phyloP scores from a whole-genome alignment of 2,329 filamentous ascomycete species.

The Monosporascus cannonballus region DNA sequence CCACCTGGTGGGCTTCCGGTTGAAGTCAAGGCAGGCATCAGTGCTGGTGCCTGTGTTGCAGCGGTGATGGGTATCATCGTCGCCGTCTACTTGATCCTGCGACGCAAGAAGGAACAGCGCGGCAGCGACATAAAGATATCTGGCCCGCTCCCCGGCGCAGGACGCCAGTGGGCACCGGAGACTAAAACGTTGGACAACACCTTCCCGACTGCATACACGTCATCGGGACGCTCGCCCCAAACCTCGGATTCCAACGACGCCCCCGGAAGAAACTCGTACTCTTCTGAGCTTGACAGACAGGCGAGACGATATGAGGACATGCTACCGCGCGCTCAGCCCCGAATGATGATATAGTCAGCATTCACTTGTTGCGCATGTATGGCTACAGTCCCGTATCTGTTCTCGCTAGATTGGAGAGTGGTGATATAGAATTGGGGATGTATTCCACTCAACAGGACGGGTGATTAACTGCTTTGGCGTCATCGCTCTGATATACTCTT shows the following conservation, averaged over 20 bases:
- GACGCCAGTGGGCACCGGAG: constrained; percentile 28
- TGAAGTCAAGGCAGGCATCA: constrained; percentile 43
- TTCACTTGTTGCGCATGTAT: background rate
- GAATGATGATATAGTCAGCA: constrained; percentile 23
- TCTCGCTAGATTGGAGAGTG: background rate
- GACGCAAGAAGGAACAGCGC: constrained; percentile 22
- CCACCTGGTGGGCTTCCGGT: constrained; percentile 28
- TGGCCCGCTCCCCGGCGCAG: constrained; percentile 42
- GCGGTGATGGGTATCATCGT: constrained; percentile 33
- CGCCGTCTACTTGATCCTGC: constrained; percentile 34
- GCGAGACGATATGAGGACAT: constrained; percentile 53
- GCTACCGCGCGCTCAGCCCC: constrained; percentile 45
- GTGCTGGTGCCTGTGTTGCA: constrained; percentile 38
- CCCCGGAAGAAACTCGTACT: constrained; percentile 11
- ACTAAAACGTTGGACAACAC: constrained; percentile 10
- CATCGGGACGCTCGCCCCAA: constrained; percentile 8
- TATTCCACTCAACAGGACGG: background rate
- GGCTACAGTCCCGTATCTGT: background rate
- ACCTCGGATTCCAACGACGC: constrained; percentile 14
- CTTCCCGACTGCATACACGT: constrained; percentile 6
- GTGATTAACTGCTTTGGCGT: background rate
- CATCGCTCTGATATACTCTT: background rate
- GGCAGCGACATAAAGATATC: constrained; percentile 39
- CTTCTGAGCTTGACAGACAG: constrained; percentile 38
- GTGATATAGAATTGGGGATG: too few species aligned